Conservation (phyloP, 495 filamentous ascomycete species). For the Chaetomium fimeti region DNA sequence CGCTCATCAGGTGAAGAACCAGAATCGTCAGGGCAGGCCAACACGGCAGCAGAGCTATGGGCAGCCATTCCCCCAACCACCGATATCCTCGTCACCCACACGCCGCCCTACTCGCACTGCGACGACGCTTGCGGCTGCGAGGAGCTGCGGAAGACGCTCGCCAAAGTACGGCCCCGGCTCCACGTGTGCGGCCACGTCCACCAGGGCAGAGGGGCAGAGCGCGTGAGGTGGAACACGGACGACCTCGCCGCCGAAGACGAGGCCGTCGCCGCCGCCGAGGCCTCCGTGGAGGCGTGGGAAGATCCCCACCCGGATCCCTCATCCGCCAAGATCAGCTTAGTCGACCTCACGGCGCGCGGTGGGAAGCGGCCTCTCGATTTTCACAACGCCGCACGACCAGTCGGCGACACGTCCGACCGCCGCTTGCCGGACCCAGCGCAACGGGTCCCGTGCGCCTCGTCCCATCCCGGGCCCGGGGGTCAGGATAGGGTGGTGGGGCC, state of each 20-base stretch:
- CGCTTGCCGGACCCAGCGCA: background rate
- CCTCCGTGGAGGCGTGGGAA: slow-evolving; percentile 36
- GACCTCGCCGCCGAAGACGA: slow-evolving; percentile 18
- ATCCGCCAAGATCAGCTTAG: slow-evolving; percentile 45
- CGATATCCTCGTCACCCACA: slow-evolving; percentile 86
- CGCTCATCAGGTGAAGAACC: background rate
- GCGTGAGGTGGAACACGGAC: slow-evolving; percentile 56
- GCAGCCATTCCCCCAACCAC: slow-evolving; percentile 61
- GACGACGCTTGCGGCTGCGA: slow-evolving; percentile 68
- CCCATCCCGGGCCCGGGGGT: background rate
- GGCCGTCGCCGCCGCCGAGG: slow-evolving; percentile 32
- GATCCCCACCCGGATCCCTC: slow-evolving; percentile 39
- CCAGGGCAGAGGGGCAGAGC: slow-evolving; percentile 58
- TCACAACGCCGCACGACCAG: background rate
- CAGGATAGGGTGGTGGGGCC: background rate
- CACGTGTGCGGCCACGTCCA: slow-evolving; percentile 93
- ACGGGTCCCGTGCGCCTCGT: slow-evolving; percentile 19
- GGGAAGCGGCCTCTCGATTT: slow-evolving; percentile 38
- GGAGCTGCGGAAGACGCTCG: slow-evolving; percentile 64
- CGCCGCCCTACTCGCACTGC: slow-evolving; percentile 69
- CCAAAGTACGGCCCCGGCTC: slow-evolving; percentile 72
- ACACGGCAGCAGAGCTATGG: slow-evolving; percentile 52
- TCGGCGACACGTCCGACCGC: background rate
- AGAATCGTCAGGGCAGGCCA: slow-evolving; percentile 31
- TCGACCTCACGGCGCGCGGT: slow-evolving; percentile 42